Conservation (phyloP, 73 alveolate genomes). For the Stentor coeruleus region DNA sequence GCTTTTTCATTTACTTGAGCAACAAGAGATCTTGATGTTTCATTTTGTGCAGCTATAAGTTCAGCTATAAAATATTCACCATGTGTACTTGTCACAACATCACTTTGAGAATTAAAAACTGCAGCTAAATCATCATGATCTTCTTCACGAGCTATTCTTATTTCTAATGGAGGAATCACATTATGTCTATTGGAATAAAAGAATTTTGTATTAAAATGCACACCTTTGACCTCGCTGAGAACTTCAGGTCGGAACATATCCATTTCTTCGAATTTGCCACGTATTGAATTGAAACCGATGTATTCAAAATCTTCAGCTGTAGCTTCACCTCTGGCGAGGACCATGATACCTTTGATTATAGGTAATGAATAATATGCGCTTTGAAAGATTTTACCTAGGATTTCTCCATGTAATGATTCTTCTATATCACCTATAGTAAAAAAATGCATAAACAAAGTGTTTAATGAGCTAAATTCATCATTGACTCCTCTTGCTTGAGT, state of each 20-base stretch:
- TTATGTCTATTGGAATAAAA: constrained; percentile 67
- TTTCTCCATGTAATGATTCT: constrained; percentile 49
- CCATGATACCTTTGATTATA: constrained; percentile 65
- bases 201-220: constrained; percentile 77
- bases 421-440: constrained; percentile 41
- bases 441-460: constrained; percentile 80
- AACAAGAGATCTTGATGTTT: constrained; percentile 82
- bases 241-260: constrained; percentile 39
- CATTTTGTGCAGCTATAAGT: constrained; percentile 86
- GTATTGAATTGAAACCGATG: constrained; percentile 55
- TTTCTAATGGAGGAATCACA: constrained; percentile 83
- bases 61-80: constrained; percentile 91
- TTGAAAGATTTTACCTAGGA: constrained; percentile 63
- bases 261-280: constrained; percentile 52
- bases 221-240: constrained; percentile 71
- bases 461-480: constrained; percentile 51
- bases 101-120: constrained; percentile 74
- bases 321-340: constrained; percentile 60
- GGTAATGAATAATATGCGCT: constrained; percentile 78
- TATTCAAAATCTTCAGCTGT: constrained; percentile 26
- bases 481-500: constrained; percentile 54
- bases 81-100: constrained; percentile 79
- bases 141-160: constrained; percentile 88
- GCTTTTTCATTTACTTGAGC: constrained; percentile 98
- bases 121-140: constrained; percentile 92